These are phyloP conservation scores for Colletotrichum acutatum DNA, from an alignment of 2,329 filamentous ascomycete species.

Conservation along the genomic window DNA sequence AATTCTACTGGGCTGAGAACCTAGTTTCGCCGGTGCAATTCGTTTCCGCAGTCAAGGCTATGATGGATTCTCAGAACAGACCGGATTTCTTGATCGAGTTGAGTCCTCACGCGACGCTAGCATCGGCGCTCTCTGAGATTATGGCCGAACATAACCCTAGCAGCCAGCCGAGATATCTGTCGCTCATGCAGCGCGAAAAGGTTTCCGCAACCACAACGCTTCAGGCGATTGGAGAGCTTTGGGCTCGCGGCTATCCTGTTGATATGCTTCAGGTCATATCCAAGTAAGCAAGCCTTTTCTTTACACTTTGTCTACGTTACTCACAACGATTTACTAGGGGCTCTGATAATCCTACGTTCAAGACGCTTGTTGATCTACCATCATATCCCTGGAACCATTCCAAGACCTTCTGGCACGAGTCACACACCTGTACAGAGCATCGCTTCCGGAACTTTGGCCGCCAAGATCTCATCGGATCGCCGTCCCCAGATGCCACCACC, in stretches of 20 bases:
- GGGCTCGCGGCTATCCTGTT: conserved; percentile 47
- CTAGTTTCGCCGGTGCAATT: conserved; percentile 58
- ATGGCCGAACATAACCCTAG: conserved; percentile 37
- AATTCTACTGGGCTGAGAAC: conserved; percentile 59
- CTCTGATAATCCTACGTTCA: background rate
- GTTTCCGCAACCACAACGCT: conserved; percentile 43
- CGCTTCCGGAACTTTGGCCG: conserved; percentile 57
- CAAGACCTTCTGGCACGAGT: conserved; percentile 65
- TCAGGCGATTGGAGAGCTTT: conserved; percentile 47
- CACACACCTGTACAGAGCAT: conserved; percentile 54
- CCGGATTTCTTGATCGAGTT: conserved; percentile 54
- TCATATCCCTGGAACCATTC: conserved; percentile 66
- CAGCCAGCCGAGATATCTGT: conserved; percentile 38
- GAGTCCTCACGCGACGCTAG: conserved; percentile 50
- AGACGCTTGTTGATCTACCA: conserved; percentile 57
- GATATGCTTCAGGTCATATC: conserved; percentile 46
- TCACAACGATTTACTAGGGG: conserved; percentile 25
- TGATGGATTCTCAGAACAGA: conserved; percentile 44
- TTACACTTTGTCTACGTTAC: background rate
- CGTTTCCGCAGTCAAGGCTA: conserved; percentile 48
- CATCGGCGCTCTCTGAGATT: conserved; percentile 51
- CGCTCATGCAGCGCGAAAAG: conserved; percentile 42
- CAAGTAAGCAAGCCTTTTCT: conserved; percentile 24
- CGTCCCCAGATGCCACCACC: conserved; percentile 54
- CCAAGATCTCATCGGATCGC: conserved; percentile 63